These are phyloP conservation scores for Novakomyces olei DNA, from an alignment of 805 yeast genomes.

Conservation along the genomic window DNA sequence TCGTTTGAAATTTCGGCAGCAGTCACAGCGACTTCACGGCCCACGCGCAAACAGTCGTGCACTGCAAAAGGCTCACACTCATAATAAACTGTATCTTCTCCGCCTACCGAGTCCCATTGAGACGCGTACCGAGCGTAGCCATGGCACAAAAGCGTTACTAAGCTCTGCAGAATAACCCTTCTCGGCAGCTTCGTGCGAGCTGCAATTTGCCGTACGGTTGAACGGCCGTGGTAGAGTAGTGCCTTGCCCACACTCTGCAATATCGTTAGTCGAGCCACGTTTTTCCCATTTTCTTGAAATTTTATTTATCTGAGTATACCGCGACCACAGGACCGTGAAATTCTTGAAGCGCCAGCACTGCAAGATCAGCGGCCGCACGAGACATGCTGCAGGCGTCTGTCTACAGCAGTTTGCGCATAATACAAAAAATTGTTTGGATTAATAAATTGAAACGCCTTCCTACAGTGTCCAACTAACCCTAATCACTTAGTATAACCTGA, in stretches of 20 bases:
- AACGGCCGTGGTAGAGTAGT: conserved; percentile 1
- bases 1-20: not conserved
- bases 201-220: not conserved
- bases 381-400: too few relatives aligned
- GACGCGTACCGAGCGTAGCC: conserved; percentile 1
- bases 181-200: not conserved
- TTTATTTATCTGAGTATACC: too few relatives aligned
- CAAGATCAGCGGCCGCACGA: too few relatives aligned
- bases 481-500: too few relatives aligned
- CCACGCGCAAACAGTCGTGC: not conserved
- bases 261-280: not conserved
- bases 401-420: too few relatives aligned
- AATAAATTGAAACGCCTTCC: too few relatives aligned
- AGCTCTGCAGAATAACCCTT: not conserved
- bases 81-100: conserved; percentile 2
- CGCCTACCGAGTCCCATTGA: too few relatives aligned
- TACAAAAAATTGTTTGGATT: too few relatives aligned
- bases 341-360: too few relatives aligned
- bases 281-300: not conserved
- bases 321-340: too few relatives aligned
- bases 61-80: not conserved
- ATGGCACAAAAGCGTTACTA: conserved; percentile 2
- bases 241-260: not conserved
- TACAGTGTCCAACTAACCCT: too few relatives aligned
- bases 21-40: not conserved